Evolutionary conservation across 2,329 filamentous ascomycete species (phyloP), one percentile per base, ranked within the genome.

Genomic region (Calonectria ilicicola): DNA sequence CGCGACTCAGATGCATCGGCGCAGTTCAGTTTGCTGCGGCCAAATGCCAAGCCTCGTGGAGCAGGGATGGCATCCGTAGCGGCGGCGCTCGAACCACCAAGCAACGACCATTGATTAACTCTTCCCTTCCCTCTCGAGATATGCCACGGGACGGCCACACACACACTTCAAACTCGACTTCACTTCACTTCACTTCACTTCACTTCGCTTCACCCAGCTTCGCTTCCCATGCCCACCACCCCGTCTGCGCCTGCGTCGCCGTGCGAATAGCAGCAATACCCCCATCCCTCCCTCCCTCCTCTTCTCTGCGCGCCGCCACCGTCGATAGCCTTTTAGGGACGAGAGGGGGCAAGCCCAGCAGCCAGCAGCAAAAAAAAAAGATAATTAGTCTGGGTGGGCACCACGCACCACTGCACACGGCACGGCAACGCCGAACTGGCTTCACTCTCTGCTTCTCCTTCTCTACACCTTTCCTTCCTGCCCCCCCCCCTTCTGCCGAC

Each of bases 11-110:
- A 69, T 56, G 29, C 38, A 53, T 66, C 64, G 56, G 23, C 64
- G 47, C 29, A 44, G 32, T 66, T 29, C 21, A 23, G 53, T 17
- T 38, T 66, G 72, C 76, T 75, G 73, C 72, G 72, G 62, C 68
- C 68, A 44, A 71, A 76, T 74, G 76, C 76, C 76, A 78, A 78
- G 75, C 68, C 72, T 73, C 75, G 74, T 75, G 74, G 72, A 70
- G 71, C 75, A 74, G 67, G 74, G 75, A 75, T 76, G 67, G 72
- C 72, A 75, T 76, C 64, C 53, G 56, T 69, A 49, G 73, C 72
- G 72, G 68, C 75, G 67, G 69, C 51, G 58, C 73, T 75, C 73
- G 68, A 72, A 71, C 73, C 71, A 71, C 73, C 65, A 67, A 67
- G 49, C 38, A 42, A 47, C 58, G 49, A 63, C 65, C 51, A 65